Percentiles rank a stretch among this genome's conserved stretches.
Conservation (phyloP, 176 grass and related monocot genomes). For the Triticum dicoccoides region DNA sequence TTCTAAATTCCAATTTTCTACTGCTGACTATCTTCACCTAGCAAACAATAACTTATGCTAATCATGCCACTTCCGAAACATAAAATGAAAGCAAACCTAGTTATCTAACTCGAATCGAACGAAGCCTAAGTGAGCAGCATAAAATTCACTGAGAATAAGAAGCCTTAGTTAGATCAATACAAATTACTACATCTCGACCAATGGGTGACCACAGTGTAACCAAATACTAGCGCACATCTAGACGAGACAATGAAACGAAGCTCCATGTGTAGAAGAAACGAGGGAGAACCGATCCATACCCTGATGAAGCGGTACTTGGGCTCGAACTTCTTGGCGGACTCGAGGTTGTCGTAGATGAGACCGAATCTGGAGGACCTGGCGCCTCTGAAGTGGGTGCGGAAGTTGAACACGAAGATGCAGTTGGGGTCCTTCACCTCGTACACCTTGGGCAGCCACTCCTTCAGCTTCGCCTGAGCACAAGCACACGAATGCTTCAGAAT, state of each 20-base stretch:
- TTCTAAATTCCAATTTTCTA: not conserved
- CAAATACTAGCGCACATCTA: not conserved
- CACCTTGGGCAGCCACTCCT: constrained; percentile 58
- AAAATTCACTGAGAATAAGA: not conserved
- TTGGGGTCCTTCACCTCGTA: constrained; percentile 86
- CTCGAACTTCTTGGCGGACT: constrained; percentile 83
- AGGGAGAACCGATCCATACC: constrained; percentile 25
- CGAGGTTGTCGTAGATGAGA: constrained; percentile 86
- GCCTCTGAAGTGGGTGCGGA: constrained; percentile 93
- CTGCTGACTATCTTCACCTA: not conserved
- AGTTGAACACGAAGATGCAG: constrained; percentile 98
- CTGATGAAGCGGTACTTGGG: constrained; percentile 97
- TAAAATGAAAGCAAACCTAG: not conserved
- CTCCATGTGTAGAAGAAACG: not conserved
- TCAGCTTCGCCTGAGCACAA: constrained; percentile 54
- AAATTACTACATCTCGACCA: not conserved
- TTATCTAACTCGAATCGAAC: not conserved
- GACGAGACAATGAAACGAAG: not conserved
- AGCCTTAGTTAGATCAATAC: not conserved
- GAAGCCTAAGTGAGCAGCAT: not conserved
- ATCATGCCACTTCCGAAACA: not conserved
- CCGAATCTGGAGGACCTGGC: constrained; percentile 93
- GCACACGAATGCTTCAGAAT: not conserved
- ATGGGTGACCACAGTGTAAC: not conserved
- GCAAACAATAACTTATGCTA: not conserved